These are phyloP conservation scores for Vanderwaltozyma verrucispora DNA, from an alignment of 805 yeast genomes.

Conservation along the genomic window DNA sequence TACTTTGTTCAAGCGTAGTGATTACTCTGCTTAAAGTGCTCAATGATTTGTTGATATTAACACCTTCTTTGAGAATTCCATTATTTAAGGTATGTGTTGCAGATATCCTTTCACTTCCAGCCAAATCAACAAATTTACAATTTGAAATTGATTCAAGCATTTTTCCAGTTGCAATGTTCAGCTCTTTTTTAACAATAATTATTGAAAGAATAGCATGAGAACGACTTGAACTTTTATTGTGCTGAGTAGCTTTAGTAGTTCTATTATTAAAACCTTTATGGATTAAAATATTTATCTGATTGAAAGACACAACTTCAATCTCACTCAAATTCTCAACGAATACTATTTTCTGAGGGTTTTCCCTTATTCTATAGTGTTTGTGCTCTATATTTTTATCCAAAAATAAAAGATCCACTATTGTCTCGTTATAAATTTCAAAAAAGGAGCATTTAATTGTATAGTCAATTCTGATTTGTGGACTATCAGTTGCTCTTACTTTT, in stretches of 20 bases:
- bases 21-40: constrained; percentile 89
- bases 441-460: constrained; percentile 62
- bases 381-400: background rate
- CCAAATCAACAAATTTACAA: constrained; percentile 77
- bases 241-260: constrained; percentile 81
- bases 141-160: constrained; percentile 28
- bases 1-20: constrained; percentile 46
- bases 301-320: constrained; percentile 52
- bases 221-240: constrained; percentile 75
- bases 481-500: constrained; percentile 2
- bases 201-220: constrained; percentile 85
- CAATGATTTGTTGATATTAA: constrained; percentile 76
- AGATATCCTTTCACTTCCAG: constrained; percentile 83
- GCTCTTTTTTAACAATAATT: constrained; percentile 56
- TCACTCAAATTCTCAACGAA: constrained; percentile 59
- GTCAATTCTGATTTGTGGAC: constrained; percentile 31
- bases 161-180: constrained; percentile 43
- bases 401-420: constrained; percentile 49
- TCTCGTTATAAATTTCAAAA: constrained; percentile 84
- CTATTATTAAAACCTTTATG: constrained; percentile 63
- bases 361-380: constrained; percentile 61
- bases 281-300: constrained; percentile 51
- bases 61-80: constrained; percentile 87
- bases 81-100: constrained; percentile 75
- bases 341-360: constrained; percentile 56